Base-by-base conservation (phyloP, 2,329 filamentous ascomycete species). In the Dothiorella sarmentorum region DNA sequence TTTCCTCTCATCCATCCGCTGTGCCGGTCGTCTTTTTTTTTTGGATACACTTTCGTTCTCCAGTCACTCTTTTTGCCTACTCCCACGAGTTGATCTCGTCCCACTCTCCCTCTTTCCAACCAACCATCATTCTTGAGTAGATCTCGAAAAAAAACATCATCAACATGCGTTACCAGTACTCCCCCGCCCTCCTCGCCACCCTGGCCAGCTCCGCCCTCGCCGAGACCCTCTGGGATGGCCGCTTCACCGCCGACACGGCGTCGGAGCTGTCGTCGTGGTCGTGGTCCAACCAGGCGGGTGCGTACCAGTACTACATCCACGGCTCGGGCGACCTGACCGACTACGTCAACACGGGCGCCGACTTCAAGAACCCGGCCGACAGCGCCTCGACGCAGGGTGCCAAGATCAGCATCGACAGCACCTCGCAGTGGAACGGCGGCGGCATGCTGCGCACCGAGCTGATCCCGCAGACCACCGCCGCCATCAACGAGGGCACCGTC, bases 231-330 rank as follows among this genome's bases (percentile, higher is more conserved):
- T 88, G 85, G 85, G 85, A 88, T 69, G 85, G 85, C 33, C 82
- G 84, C 56, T 85, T 87, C 76, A 86, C 87, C 69, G 80, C 83
- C 59, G 74, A 85, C 63, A 73, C 75, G 13, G 75, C 79, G 10
- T 78, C 78, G 43, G 65, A 51, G 43, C 56, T 58, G 18, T 76
- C 3, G 83, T 86, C 68, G 76, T 87, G 85, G 85, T 85, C 81
- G 3, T 89, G 82, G 81, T 78, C 78, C n/a, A 87, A 84, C 70
- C 82, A 86, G 72, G 83, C 87, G 65, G 85, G 85, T 1, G 81
- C 84, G 0, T 90, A 88, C 73, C 87, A 90, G 71, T 90, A 87
- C 78, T 90, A 90, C 75, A 89, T 89, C 68, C 87, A 90, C 75
- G 88, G 87, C 35, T 74, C 76, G 3, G 80, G 78, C 9, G 56